phyloP scores from a whole-genome alignment of 2,329 filamentous ascomycete genomes.

The Fulvia fulva region DNA sequence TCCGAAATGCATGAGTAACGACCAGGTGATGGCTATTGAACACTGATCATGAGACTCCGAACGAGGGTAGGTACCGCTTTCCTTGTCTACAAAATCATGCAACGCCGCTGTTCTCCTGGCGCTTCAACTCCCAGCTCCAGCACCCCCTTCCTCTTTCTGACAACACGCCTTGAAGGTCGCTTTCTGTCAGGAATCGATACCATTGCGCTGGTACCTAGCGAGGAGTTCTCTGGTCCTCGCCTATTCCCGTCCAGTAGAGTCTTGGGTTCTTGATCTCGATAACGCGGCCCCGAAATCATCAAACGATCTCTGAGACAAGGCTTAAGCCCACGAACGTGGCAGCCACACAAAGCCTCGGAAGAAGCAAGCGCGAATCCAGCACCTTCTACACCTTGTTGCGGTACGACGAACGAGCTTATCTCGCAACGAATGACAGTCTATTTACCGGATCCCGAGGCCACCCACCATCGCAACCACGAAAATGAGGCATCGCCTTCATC shows the following conservation, averaged over 20 bases:
- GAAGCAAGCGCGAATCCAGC: neutral
- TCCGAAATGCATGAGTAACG: neutral
- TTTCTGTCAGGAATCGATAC: neutral
- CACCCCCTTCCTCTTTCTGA: too few relatives aligned
- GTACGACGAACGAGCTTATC: neutral
- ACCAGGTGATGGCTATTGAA: neutral
- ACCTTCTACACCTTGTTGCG: neutral
- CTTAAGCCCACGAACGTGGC: neutral
- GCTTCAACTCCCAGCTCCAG: too few relatives aligned
- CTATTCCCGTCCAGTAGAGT: neutral
- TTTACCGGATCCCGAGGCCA: neutral
- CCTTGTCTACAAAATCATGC: neutral
- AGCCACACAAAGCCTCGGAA: neutral
- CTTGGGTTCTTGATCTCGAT: neutral
- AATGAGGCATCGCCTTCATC: neutral
- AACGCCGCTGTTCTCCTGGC: too few relatives aligned
- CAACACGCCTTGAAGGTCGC: neutral
- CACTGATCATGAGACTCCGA: neutral
- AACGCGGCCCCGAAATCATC: neutral
- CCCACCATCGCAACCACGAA: neutral
- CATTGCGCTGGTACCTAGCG: neutral
- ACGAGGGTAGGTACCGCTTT: neutral
- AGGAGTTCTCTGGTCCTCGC: neutral
- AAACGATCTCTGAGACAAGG: neutral
- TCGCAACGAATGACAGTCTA: neutral